Evolutionary conservation across 805 yeast species (phyloP).

Genomic region (Hanseniaspora lindneri): DNA sequence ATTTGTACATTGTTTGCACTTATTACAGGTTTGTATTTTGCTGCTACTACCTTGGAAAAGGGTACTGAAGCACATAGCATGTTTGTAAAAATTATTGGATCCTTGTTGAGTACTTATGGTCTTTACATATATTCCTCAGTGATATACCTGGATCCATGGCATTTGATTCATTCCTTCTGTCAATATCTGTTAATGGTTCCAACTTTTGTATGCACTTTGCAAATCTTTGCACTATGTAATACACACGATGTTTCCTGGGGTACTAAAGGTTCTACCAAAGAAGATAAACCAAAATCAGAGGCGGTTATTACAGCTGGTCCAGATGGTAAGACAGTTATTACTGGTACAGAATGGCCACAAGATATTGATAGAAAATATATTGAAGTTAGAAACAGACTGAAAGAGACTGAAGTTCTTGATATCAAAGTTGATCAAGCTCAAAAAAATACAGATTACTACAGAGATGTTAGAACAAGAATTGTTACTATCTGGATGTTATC

Average conservation of each 20-base stretch:
- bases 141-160: slow-evolving; percentile 93
- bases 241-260: slow-evolving; percentile 99
- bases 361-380: slow-evolving; percentile 30
- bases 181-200: slow-evolving; percentile 88
- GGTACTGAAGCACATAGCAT: slow-evolving; percentile 34
- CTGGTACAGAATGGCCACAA: slow-evolving; percentile 36
- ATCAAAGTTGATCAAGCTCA: slow-evolving; percentile 25
- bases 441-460: slow-evolving; percentile 68
- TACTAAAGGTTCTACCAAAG: slow-evolving; percentile 84
- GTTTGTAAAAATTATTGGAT: slow-evolving; percentile 67
- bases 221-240: slow-evolving; percentile 93
- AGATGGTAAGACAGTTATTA: slow-evolving; percentile 73
- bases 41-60: slow-evolving; percentile 41
- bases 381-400: slow-evolving; percentile 30
- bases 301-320: slow-evolving; percentile 73
- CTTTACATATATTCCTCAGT: slow-evolving; percentile 71
- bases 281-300: slow-evolving; percentile 57
- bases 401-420: slow-evolving; percentile 28
- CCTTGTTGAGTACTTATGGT: slow-evolving; percentile 84
- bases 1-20: slow-evolving; percentile 73
- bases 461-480: slow-evolving; percentile 88
- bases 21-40: slow-evolving; percentile 71
- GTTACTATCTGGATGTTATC: slow-evolving; percentile 89
- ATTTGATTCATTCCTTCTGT: slow-evolving; percentile 68
- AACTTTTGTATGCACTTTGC: slow-evolving; percentile 80